phyloP scores from a whole-genome alignment of 2,329 filamentous ascomycete genomes.

The Rutstroemia sp. region DNA sequence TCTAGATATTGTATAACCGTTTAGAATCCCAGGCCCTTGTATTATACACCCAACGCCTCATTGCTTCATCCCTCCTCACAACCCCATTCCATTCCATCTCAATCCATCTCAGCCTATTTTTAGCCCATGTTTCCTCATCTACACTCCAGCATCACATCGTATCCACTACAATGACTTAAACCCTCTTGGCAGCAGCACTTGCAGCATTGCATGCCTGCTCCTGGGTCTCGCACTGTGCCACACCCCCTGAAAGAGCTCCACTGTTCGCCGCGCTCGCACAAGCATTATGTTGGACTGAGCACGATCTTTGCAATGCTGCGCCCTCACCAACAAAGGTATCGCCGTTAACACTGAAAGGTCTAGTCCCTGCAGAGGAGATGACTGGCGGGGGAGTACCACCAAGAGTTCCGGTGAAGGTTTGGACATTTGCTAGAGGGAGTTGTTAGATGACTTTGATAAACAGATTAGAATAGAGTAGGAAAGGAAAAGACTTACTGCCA shows the following conservation, averaged over 20 bases:
- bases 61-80: no score
- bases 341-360: slow-evolving; percentile 50
- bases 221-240: slow-evolving; percentile 50
- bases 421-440: slow-evolving; percentile 28
- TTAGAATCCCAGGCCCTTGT: no score
- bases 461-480: not conserved
- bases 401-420: slow-evolving; percentile 39
- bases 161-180: no score
- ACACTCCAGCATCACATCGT: no score
- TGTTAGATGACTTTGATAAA: slow-evolving; percentile 11
- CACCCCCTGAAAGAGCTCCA: slow-evolving; percentile 34
- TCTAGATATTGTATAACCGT: no score
- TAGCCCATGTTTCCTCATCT: no score
- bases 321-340: slow-evolving; percentile 49
- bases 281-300: slow-evolving; percentile 37
- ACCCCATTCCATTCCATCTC: no score
- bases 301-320: slow-evolving; percentile 52
- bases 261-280: slow-evolving; percentile 45
- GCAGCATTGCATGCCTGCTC: slow-evolving; percentile 30
- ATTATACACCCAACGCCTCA: no score
- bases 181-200: not conserved
- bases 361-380: slow-evolving; percentile 40
- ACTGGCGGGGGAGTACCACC: slow-evolving; percentile 41
- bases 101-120: no score
- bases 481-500: slow-evolving; percentile 19